Evolutionary conservation across 129 eudicot genomes (phyloP).

Genomic region (Cynara cardunculus): DNA sequence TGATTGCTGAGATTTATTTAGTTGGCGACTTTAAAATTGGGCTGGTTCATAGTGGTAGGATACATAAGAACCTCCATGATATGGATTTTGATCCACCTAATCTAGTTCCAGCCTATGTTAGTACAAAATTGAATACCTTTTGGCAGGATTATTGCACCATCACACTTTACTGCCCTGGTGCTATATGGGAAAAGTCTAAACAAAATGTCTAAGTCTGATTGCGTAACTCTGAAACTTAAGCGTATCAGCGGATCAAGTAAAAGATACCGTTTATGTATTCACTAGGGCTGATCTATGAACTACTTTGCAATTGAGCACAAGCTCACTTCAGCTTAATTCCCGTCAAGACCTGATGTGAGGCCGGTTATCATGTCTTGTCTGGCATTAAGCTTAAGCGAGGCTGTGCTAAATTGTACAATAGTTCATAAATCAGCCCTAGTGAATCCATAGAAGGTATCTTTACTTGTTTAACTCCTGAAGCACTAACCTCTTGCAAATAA

Average conservation of each 20-base stretch:
- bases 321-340: background rate
- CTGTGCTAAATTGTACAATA: background rate
- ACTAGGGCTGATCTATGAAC: background rate
- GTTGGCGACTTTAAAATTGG: background rate
- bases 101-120: background rate
- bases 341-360: background rate
- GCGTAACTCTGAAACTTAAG: background rate
- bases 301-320: background rate
- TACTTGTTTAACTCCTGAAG: background rate
- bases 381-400: background rate
- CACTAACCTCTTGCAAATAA: background rate
- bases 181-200: too few relatives aligned
- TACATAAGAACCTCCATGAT: background rate
- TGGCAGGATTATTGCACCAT: background rate
- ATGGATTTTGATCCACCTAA: background rate
- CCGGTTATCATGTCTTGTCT: background rate
- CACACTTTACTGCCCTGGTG: too few relatives aligned
- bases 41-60: background rate
- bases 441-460: background rate
- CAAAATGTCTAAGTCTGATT: background rate
- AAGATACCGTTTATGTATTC: background rate
- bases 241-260: background rate
- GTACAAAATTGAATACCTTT: background rate
- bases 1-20: background rate
- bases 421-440: background rate